These are phyloP conservation scores for Chalciporus pseudorubinellus DNA, from an alignment of 768 basidiomycete species.

Conservation along the genomic window DNA sequence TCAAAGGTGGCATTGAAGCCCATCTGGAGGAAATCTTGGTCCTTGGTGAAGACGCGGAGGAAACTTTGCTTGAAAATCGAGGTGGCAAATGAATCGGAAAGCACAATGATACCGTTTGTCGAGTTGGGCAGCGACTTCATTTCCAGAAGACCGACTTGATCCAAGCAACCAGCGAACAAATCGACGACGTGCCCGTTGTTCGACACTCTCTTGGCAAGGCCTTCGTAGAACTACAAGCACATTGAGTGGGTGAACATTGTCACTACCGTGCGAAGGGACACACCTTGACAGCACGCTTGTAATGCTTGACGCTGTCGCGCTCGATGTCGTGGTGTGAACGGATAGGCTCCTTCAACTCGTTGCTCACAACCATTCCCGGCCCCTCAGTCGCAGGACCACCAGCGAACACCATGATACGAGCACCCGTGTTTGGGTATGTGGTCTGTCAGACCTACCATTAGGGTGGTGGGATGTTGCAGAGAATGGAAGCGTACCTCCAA, in stretches of 20 bases:
- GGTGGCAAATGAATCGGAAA: constrained; percentile 95
- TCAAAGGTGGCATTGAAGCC: constrained; percentile 99
- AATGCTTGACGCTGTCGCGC: constrained; percentile 93
- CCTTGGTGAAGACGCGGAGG: constrained; percentile 89
- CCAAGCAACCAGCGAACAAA: constrained; percentile 94
- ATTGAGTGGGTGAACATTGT: constrained; percentile 2
- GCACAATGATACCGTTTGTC: constrained; percentile 93
- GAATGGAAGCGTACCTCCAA: constrained; percentile 58
- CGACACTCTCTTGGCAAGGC: constrained; percentile 86
- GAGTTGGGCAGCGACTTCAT: constrained; percentile 96
- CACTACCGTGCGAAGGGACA: constrained; percentile 9
- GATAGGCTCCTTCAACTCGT: constrained; percentile 95
- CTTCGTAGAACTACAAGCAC: constrained; percentile 85
- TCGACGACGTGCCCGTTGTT: constrained; percentile 95
- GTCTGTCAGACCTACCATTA: constrained; percentile 39
- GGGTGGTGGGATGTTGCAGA: background rate
- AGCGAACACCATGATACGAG: constrained; percentile 92
- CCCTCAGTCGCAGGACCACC: constrained; percentile 97
- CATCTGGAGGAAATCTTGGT: constrained; percentile 90
- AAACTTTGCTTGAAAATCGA: constrained; percentile 99
- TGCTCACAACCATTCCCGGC: constrained; percentile 94
- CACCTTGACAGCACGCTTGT: constrained; percentile 95
- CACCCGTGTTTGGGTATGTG: constrained; percentile 94
- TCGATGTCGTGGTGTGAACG: constrained; percentile 99
- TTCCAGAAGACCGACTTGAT: constrained; percentile 95